A percentile compares a stretch with the other conserved stretches of the same genome.
These are phyloP conservation scores for Sporothrix pseudoabietina DNA, from an alignment of 2,329 filamentous ascomycete species.

Conservation along the genomic window DNA sequence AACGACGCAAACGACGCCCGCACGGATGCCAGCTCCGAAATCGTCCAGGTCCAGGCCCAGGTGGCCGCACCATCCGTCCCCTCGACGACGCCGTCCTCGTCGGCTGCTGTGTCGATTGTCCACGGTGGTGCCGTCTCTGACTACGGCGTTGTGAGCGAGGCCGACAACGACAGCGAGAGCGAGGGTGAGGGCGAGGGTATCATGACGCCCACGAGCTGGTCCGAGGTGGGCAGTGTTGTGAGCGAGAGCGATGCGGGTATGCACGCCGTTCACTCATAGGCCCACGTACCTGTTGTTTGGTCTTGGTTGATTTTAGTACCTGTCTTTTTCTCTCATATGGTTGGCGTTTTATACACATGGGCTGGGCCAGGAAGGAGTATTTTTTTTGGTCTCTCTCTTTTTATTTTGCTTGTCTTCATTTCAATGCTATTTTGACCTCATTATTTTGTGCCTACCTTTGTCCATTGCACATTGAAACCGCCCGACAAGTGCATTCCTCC, in stretches of 20 bases:
- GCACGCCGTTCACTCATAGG: conserved; percentile 18
- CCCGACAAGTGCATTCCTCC: neutral
- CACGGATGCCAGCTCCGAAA: neutral
- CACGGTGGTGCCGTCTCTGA: conserved; percentile 32
- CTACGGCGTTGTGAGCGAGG: conserved; percentile 62
- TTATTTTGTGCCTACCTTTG: neutral
- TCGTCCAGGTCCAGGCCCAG: conserved; percentile 3
- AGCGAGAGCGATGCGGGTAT: conserved; percentile 56
- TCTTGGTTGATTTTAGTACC: neutral
- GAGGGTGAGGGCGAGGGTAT: conserved; percentile 61
- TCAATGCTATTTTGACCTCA: neutral
- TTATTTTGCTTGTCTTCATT: neutral
- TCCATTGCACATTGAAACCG: conserved; percentile 4
- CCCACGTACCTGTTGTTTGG: neutral
- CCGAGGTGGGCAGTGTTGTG: conserved; percentile 64
- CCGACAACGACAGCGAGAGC: conserved; percentile 48
- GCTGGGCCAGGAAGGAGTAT: conserved; percentile 13
- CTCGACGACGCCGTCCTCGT: neutral
- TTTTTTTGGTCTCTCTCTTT: neutral
- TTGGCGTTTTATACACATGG: conserved; percentile 18
- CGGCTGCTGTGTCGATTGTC: conserved; percentile 33
- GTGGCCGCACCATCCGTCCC: neutral
- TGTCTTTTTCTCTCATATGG: neutral
- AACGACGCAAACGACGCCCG: neutral
- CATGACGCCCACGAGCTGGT: conserved; percentile 64